A percentile compares a stretch with the other conserved stretches of the same genome.
These are phyloP conservation scores for Heliocybe sulcata DNA, from an alignment of 1,284 basidiomycete genomes.

Conservation along the genomic window DNA sequence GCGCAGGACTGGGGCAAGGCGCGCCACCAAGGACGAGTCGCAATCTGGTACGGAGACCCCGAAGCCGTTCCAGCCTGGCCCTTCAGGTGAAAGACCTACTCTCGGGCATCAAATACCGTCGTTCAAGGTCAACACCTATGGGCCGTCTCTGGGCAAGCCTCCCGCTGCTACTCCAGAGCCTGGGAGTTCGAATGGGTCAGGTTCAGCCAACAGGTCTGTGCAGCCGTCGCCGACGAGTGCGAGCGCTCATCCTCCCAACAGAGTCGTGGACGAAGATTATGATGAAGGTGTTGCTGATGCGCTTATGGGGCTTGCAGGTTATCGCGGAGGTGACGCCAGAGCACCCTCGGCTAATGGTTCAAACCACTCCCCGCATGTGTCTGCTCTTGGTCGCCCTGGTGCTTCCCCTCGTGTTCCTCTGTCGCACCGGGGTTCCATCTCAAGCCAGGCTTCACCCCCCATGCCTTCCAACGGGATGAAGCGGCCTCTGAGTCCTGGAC, in stretches of 20 bases:
- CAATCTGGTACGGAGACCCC: constrained; percentile 19
- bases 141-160: constrained; percentile 16
- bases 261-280: constrained; percentile 76
- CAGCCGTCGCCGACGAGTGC: constrained; percentile 64
- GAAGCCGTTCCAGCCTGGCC: constrained; percentile 14
- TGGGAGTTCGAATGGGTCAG: constrained; percentile 47
- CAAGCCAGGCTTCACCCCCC: constrained; percentile 21
- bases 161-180: constrained; percentile 45
- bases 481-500: constrained; percentile 57
- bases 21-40: constrained; percentile 30
- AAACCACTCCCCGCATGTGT: constrained; percentile 37
- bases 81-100: constrained; percentile 10
- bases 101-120: constrained; percentile 17
- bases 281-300: constrained; percentile 73
- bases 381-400: constrained; percentile 11
- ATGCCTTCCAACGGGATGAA: constrained; percentile 27
- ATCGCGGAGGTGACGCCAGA: constrained; percentile 22
- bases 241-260: constrained; percentile 47
- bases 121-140: constrained; percentile 25
- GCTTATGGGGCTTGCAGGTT: constrained; percentile 51
- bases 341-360: neutral
- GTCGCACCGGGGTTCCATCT: constrained; percentile 17
- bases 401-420: constrained; percentile 39
- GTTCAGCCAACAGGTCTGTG: constrained; percentile 32
- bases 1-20: constrained; percentile 26